A percentile compares a stretch with the other conserved stretches of the same genome.
Conservation (phyloP, 23 red algal genomes). For the Gracilaria domingensis region DNA sequence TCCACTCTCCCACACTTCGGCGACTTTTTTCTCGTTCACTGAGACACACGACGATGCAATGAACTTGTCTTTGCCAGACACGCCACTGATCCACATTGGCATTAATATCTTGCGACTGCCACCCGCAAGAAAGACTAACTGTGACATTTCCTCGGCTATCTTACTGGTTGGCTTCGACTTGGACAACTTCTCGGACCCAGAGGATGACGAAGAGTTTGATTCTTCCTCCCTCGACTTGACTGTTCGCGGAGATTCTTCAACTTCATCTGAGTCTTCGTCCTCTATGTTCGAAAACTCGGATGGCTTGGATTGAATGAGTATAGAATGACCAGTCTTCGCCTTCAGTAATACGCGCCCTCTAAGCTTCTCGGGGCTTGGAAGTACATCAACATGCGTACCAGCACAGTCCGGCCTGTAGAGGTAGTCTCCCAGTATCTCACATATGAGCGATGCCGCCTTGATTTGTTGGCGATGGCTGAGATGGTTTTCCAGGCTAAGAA, state of each 20-base stretch:
- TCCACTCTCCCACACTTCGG: constrained; percentile 50
- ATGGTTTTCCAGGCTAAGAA: constrained; percentile 84
- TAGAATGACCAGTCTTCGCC: constrained; percentile 62
- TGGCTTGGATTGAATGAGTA: constrained; percentile 3
- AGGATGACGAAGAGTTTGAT: background rate
- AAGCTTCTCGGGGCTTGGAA: constrained; percentile 66
- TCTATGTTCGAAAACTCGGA: constrained; percentile 30
- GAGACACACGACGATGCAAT: constrained; percentile 48
- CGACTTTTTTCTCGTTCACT: constrained; percentile 71
- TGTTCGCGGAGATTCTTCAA: constrained; percentile 9
- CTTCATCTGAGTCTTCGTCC: constrained; percentile 27
- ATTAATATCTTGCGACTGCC: constrained; percentile 48
- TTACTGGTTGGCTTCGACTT: constrained; percentile 12
- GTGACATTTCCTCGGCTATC: constrained; percentile 55
- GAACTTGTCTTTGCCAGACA: constrained; percentile 23
- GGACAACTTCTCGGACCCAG: constrained; percentile 8
- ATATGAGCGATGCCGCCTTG: constrained; percentile 51
- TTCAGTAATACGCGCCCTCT: constrained; percentile 70
- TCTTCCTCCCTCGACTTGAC: constrained; percentile 26
- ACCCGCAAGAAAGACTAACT: constrained; percentile 44
- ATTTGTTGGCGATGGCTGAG: constrained; percentile 43
- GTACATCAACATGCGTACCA: background rate
- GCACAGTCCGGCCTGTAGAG: constrained; percentile 29
- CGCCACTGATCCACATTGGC: constrained; percentile 31
- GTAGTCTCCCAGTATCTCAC: constrained; percentile 41